These are phyloP conservation scores for Xylaria sp. DNA, from an alignment of 2,329 filamentous ascomycete species.

Conservation along the genomic window DNA sequence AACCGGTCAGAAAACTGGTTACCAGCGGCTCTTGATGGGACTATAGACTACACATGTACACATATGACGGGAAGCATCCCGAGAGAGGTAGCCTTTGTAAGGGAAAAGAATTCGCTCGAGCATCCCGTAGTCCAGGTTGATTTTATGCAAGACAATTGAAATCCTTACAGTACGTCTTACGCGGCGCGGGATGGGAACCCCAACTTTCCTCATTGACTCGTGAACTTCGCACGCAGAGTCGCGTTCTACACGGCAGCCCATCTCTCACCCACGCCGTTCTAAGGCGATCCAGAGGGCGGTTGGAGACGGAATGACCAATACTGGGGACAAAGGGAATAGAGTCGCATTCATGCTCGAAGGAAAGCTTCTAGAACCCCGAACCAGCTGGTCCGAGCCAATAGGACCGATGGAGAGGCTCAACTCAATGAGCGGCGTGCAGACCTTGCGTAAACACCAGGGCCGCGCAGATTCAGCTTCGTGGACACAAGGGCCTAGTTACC, in stretches of 20 bases:
- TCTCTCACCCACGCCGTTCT: slow-evolving; percentile 6
- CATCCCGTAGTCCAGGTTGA: slow-evolving; percentile 14
- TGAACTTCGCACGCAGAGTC: not conserved
- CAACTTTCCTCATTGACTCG: slow-evolving; percentile 8
- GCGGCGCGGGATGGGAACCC: slow-evolving; percentile 29
- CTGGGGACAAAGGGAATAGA: slow-evolving; percentile 22
- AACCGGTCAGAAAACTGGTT: slow-evolving; percentile 1
- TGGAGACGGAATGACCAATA: slow-evolving; percentile 28
- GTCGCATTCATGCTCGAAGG: slow-evolving; percentile 21
- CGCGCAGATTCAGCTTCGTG: slow-evolving; percentile 10
- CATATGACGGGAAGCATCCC: slow-evolving; percentile 8
- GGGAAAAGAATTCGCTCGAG: slow-evolving; percentile 8
- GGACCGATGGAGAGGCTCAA: slow-evolving; percentile 34
- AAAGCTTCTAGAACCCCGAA: slow-evolving; percentile 32
- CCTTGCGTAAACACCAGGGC: slow-evolving; percentile 1
- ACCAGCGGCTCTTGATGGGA: slow-evolving; percentile 7
- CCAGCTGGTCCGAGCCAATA: slow-evolving; percentile 26
- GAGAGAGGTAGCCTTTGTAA: slow-evolving; percentile 12
- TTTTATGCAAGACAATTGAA: slow-evolving; percentile 29
- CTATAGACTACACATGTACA: not conserved
- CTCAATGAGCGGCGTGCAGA: slow-evolving; percentile 1
- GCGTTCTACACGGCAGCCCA: not conserved
- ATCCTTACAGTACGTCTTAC: slow-evolving; percentile 23
- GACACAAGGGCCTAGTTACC: not conserved
- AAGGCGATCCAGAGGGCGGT: not conserved